Evolutionary conservation across 805 yeast genomes (phyloP).

Genomic region (Saccharomycopsis schoenii): DNA sequence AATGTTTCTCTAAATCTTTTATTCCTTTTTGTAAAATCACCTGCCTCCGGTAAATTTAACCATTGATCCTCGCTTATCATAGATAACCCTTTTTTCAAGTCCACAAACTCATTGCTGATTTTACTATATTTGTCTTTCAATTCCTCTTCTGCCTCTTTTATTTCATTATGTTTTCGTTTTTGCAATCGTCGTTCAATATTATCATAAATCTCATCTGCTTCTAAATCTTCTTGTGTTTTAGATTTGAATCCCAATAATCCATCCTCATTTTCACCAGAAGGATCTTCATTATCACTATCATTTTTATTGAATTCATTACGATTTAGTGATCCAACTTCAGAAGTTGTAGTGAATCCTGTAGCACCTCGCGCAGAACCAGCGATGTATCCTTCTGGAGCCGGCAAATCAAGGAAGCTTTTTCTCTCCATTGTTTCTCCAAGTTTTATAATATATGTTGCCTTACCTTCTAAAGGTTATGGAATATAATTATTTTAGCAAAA

Average conservation of each 20-base stretch:
- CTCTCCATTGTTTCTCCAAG: constrained; percentile 32
- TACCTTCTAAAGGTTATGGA: neutral
- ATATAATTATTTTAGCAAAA: too few relatives aligned
- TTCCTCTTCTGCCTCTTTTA: constrained; percentile 21
- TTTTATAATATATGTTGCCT: neutral
- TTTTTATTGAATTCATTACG: constrained; percentile 21
- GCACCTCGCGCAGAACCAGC: constrained; percentile 97
- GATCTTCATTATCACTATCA: constrained; percentile 21
- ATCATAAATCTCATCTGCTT: constrained; percentile 64
- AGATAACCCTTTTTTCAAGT: constrained; percentile 53
- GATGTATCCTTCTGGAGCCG: constrained; percentile 82
- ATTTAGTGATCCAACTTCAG: constrained; percentile 38
- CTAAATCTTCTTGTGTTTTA: constrained; percentile 51
- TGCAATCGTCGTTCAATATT: constrained; percentile 51
- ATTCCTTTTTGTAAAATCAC: constrained; percentile 74
- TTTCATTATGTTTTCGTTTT: constrained; percentile 22
- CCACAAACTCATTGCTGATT: constrained; percentile 51
- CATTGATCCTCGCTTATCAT: constrained; percentile 61
- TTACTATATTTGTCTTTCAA: constrained; percentile 15
- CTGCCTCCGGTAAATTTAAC: constrained; percentile 77
- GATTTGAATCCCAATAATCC: constrained; percentile 24
- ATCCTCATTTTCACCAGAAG: constrained; percentile 24
- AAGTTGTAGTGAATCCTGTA: constrained; percentile 80
- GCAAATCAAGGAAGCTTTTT: constrained; percentile 64
- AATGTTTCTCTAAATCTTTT: constrained; percentile 58